Base-by-base conservation (phyloP, 1,284 basidiomycete genomes). In the Porogramme epimiltina region DNA sequence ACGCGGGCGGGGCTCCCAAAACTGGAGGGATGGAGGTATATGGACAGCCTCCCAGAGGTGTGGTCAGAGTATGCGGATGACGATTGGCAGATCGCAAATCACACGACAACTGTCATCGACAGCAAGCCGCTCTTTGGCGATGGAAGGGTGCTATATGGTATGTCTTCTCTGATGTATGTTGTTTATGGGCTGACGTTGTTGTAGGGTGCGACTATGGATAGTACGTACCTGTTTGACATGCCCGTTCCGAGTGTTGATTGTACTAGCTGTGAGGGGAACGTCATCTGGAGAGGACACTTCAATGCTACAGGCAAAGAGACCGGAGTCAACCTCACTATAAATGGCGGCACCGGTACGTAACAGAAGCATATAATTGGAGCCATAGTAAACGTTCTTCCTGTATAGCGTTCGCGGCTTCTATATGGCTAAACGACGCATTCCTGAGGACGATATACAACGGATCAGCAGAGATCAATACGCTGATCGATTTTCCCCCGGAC, bases 201-300 rank as follows among this genome's bases (percentile, higher is more conserved):
- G 4, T 22, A 46, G 89, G 66, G 26, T 91, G 89, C 63, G 89
- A 91, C 66, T 92, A 91, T 68, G 85, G 82, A 50, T 91, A 85
- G 89, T 91, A 57, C 67, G 85, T 46, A 18, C 36, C 22, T 20
- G 11, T 4, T 42, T 19, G 13, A 38, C n/a, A n/a, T n/a, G n/a
- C n/a, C n/a, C 41, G 19, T 19, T 34, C 16, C 23, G 3, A 56
- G 22, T 37, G 13, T 48, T 9, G 5, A 23, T 15, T 11, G 6
- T 37, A 8, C 39, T 41, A 89, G 89, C 69, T 90, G 89, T 55
- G 89, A 91, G 68, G 88, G 89, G 58, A 73, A 78, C 8, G 85
- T 91, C 22, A 70, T 93, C 8, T 93, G 88, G 88, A 78, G 89
- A 41, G 91, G 91, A 1, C 85, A 89, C 66, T 93, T 93, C 67